Conservation (phyloP, 306 rosid genomes). For the Trichosanthes truncata region DNA sequence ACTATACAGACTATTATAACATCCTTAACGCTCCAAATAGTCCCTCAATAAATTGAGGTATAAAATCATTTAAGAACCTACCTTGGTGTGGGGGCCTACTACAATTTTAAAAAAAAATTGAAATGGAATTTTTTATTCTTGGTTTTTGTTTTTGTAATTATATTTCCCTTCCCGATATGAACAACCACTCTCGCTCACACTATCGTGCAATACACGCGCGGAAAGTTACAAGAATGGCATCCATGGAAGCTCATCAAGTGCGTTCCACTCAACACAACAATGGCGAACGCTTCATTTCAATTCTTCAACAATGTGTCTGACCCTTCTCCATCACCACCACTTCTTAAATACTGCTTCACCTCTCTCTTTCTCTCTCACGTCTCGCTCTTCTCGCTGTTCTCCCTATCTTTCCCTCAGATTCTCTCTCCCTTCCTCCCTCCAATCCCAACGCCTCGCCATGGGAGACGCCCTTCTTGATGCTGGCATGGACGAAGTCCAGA, state of each 20-base stretch:
- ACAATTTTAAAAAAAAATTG: neutral
- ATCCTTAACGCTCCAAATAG: too few relatives aligned
- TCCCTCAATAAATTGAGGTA: too few relatives aligned
- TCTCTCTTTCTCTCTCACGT: neutral
- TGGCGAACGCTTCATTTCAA: neutral
- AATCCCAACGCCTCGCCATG: conserved; percentile 33
- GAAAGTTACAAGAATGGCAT: neutral
- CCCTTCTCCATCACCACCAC: neutral
- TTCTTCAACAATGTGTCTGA: neutral
- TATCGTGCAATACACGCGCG: neutral
- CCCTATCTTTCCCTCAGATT: conserved; percentile 5
- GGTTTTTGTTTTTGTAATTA: neutral
- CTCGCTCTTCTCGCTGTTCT: neutral
- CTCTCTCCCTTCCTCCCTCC: conserved; percentile 26
- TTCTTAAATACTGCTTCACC: conserved; percentile 1
- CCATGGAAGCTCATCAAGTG: neutral
- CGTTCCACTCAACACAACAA: neutral
- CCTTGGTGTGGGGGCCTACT: neutral
- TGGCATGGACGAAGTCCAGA: conserved; percentile 95
- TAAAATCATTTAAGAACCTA: too few relatives aligned
- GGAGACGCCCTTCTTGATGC: conserved; percentile 46
- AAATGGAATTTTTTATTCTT: neutral
- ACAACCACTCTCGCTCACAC: neutral
- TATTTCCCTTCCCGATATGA: neutral
- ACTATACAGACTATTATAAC: too few relatives aligned